Evolutionary conservation across 345 rosid genomes (phyloP).

Genomic region (Populus alba): DNA sequence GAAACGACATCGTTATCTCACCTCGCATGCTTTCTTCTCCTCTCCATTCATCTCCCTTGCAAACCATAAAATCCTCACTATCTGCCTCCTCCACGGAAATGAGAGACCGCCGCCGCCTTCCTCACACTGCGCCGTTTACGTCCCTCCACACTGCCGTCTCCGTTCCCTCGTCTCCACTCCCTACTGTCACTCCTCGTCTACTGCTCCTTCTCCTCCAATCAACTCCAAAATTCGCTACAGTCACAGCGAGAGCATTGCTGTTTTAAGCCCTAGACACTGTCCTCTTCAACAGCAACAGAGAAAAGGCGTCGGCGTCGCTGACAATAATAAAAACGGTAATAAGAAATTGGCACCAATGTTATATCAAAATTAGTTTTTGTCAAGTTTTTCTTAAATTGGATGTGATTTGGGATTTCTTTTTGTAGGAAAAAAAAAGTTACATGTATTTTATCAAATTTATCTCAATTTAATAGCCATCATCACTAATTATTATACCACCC

Average conservation of each 20-base stretch:
- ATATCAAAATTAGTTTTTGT: conserved; percentile 17
- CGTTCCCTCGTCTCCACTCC: conserved; percentile 42
- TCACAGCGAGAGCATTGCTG: neutral
- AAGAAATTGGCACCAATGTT: neutral
- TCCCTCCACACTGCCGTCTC: conserved; percentile 76
- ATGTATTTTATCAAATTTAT: no score
- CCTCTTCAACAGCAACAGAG: conserved; percentile 10
- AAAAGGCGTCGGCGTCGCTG: neutral
- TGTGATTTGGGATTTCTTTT: no score
- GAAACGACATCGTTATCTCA: neutral
- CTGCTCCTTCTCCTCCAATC: conserved; percentile 8
- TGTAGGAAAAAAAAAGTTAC: no score
- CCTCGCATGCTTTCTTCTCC: conserved; percentile 33
- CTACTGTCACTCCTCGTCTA: conserved; percentile 23
- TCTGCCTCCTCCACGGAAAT: conserved; percentile 26
- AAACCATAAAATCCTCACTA: conserved; percentile 32
- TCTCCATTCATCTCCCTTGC: neutral
- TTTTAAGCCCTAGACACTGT: conserved; percentile 20
- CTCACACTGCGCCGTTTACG: conserved; percentile 53
- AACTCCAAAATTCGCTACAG: conserved; percentile 23
- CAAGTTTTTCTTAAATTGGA: no score
- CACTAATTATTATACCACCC: no score
- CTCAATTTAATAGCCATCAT: no score
- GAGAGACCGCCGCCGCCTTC: conserved; percentile 73
- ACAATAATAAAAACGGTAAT: neutral